Conservation (phyloP, 306 rosid genomes). For the Malus sieversii region DNA sequence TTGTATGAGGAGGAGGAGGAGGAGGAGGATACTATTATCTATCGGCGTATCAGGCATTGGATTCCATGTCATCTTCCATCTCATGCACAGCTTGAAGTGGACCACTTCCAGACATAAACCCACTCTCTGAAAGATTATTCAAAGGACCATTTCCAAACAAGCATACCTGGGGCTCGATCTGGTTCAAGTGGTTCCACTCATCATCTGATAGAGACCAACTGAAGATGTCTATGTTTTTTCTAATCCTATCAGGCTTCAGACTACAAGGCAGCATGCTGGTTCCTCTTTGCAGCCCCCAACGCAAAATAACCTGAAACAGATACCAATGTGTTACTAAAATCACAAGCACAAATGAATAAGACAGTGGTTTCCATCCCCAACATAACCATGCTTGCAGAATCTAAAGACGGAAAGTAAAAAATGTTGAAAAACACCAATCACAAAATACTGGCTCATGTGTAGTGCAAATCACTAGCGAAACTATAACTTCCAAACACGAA, state of each 20-base stretch:
- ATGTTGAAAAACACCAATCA: not conserved
- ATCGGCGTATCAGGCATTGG: conserved; percentile 14
- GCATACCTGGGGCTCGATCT: conserved; percentile 43
- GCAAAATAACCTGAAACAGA: conserved; percentile 22
- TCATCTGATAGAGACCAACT: conserved; percentile 38
- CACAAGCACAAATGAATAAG: not conserved
- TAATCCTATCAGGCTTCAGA: conserved; percentile 30
- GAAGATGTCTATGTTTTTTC: conserved; percentile 30
- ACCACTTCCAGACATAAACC: conserved; percentile 29
- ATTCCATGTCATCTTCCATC: conserved; percentile 38
- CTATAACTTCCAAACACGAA: not conserved
- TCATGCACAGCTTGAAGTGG: conserved; percentile 43
- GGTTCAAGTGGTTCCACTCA: conserved; percentile 36
- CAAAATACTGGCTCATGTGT: not conserved
- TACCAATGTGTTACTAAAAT: not conserved
- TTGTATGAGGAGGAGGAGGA: not conserved
- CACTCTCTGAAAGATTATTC: conserved; percentile 29
- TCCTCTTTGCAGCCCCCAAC: conserved; percentile 44
- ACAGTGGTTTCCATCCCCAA: not conserved
- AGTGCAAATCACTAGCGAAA: not conserved
- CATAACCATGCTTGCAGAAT: not conserved
- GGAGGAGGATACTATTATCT: not conserved
- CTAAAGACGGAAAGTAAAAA: not conserved
- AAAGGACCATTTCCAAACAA: conserved; percentile 37
- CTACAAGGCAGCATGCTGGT: conserved; percentile 40